phyloP scores from a whole-genome alignment of 2,329 filamentous ascomycete genomes.

The Aspergillus arachidicola region DNA sequence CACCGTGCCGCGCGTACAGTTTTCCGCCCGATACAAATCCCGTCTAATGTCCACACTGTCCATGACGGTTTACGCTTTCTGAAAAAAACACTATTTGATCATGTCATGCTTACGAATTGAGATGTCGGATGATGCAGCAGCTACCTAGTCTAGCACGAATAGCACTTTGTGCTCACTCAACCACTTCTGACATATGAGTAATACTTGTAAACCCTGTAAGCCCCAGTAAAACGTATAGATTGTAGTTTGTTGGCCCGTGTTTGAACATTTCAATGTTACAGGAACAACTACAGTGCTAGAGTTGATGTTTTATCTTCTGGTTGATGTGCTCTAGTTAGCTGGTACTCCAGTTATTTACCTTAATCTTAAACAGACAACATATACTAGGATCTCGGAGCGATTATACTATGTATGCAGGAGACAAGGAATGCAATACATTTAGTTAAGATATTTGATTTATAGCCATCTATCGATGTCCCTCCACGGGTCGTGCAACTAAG shows the following conservation, averaged over 20 bases:
- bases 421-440: too few relatives aligned
- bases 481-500: too few relatives aligned
- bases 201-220: neutral
- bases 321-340: neutral
- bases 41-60: conserved; percentile 18
- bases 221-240: neutral
- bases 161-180: conserved; percentile 6
- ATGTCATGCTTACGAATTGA: conserved; percentile 24
- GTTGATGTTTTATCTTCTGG: neutral
- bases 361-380: too few relatives aligned
- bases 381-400: too few relatives aligned
- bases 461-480: neutral
- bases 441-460: too few relatives aligned
- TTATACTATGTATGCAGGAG: too few relatives aligned
- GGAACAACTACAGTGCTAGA: neutral
- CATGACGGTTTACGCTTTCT: conserved; percentile 22
- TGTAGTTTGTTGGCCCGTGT: neutral
- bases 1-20: neutral
- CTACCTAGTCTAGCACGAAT: conserved; percentile 15
- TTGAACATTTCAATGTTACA: neutral
- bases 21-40: conserved; percentile 5
- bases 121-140: conserved; percentile 22
- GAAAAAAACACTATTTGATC: conserved; percentile 17
- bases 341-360: too few relatives aligned
- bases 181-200: neutral